Percentiles rank a stretch among this genome's conserved stretches.
These are phyloP conservation scores for Lagenidium giganteum DNA, from an alignment of 352 stramenopile species.

Conservation along the genomic window DNA sequence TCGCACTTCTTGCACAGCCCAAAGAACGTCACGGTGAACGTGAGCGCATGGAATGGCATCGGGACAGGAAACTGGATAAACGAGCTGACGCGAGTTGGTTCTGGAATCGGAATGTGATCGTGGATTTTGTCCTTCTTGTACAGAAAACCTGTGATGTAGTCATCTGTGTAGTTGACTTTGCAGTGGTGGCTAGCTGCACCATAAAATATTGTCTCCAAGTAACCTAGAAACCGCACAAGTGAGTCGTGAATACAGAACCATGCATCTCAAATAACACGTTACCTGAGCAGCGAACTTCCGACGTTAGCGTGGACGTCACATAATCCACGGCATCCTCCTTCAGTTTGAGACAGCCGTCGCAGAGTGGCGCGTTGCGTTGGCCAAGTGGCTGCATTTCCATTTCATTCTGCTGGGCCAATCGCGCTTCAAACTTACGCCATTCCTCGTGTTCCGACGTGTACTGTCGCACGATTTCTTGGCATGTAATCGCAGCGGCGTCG, in stretches of 20 bases:
- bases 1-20: slow-evolving; percentile 83
- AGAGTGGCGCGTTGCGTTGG: slow-evolving; percentile 76
- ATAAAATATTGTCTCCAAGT: slow-evolving; percentile 84
- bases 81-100: slow-evolving; percentile 79
- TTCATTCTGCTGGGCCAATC: slow-evolving; percentile 72
- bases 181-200: slow-evolving; percentile 73
- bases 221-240: too few species aligned
- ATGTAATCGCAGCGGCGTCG: slow-evolving; percentile 45
- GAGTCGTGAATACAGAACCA: too few species aligned
- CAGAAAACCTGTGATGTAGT: slow-evolving; percentile 84
- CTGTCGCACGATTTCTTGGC: slow-evolving; percentile 73
- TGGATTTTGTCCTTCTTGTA: slow-evolving; percentile 91
- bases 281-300: slow-evolving; percentile 60
- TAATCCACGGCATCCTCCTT: slow-evolving; percentile 80
- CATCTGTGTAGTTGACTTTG: slow-evolving; percentile 80
- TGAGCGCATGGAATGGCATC: slow-evolving; percentile 86
- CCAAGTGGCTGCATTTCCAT: slow-evolving; percentile 79
- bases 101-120: slow-evolving; percentile 83
- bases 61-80: slow-evolving; percentile 87
- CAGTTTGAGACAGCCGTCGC: slow-evolving; percentile 72
- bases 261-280: too few species aligned
- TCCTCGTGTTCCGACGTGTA: slow-evolving; percentile 66
- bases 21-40: slow-evolving; percentile 83
- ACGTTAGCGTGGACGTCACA: slow-evolving; percentile 55
- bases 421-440: slow-evolving; percentile 73